Evolutionary conservation across 768 basidiomycete species (phyloP).

Genomic region (Ramaria rubella): DNA sequence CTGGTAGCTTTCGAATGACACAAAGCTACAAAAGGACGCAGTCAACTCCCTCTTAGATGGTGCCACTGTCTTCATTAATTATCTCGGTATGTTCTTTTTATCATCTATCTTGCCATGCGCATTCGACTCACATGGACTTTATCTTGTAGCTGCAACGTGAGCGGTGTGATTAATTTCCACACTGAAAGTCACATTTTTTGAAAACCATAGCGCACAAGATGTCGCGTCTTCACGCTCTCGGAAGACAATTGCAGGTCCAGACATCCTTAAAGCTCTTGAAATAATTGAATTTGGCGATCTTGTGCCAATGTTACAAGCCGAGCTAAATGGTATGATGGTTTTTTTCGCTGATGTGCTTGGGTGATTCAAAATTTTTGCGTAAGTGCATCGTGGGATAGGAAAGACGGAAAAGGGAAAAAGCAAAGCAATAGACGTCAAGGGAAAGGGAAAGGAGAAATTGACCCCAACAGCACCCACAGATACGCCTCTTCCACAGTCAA

Average conservation of each 20-base stretch:
- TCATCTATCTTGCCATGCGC: neutral
- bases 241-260: slow-evolving; percentile 32
- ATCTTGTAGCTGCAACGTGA: slow-evolving; percentile 26
- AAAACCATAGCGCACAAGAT: slow-evolving; percentile 28
- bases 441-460: slow-evolving; percentile 6
- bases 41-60: slow-evolving; percentile 30
- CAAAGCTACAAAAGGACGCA: slow-evolving; percentile 39
- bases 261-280: slow-evolving; percentile 30
- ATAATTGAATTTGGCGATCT: slow-evolving; percentile 11
- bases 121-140: neutral
- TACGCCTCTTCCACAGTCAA: neutral
- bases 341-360: neutral
- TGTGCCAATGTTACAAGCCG: slow-evolving; percentile 6
- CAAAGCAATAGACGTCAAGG: neutral
- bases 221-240: slow-evolving; percentile 26
- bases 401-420: slow-evolving; percentile 4
- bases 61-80: slow-evolving; percentile 41
- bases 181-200: no score
- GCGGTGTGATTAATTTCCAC: slow-evolving; percentile 6
- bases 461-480: neutral
- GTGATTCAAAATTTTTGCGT: neutral
- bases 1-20: slow-evolving; percentile 29
- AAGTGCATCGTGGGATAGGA: slow-evolving; percentile 6
- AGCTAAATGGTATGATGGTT: slow-evolving; percentile 9
- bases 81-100: slow-evolving; percentile 27